Percentiles rank a stretch among this genome's conserved stretches.
Conservation (phyloP, 129 eudicot species). For the Lonicera japonica region DNA sequence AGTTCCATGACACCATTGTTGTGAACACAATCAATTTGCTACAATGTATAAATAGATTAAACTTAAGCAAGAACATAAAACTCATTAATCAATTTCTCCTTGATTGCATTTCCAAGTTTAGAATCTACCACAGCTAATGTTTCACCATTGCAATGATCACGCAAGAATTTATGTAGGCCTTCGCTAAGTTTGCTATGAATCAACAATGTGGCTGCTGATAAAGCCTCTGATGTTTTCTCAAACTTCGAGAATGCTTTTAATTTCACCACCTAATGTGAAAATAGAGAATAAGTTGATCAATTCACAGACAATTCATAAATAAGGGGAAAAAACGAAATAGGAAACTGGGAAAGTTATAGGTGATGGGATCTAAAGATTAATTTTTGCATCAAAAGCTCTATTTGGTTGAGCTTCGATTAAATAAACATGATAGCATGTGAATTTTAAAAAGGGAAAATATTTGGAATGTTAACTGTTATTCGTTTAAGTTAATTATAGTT, state of each 20-base stretch:
- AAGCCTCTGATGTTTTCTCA: conserved; percentile 85
- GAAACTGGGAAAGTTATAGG: too few species aligned
- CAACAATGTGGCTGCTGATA: conserved; percentile 57
- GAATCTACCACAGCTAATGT: conserved; percentile 81
- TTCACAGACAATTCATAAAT: too few species aligned
- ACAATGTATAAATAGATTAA: conserved; percentile 4
- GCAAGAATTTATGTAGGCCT: conserved; percentile 85
- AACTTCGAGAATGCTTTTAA: conserved; percentile 91
- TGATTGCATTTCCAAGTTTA: conserved; percentile 69
- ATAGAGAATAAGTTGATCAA: neutral
- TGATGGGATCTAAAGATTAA: too few species aligned
- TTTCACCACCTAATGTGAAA: conserved; percentile 59
- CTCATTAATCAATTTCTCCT: conserved; percentile 73
- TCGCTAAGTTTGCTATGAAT: conserved; percentile 81
- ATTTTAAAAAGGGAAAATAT: too few species aligned
- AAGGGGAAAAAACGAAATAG: neutral
- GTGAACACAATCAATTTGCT: conserved; percentile 96
- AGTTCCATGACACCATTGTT: conserved; percentile 80
- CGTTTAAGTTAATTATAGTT: too few species aligned
- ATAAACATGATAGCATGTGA: too few species aligned
- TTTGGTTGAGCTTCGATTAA: too few species aligned
- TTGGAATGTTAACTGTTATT: too few species aligned
- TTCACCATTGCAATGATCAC: conserved; percentile 84
- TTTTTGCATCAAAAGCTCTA: too few species aligned
- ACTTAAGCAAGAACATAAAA: neutral